Evolutionary conservation across 352 stramenopile species (phyloP).

Genomic region (Globisporangium echinulatum): DNA sequence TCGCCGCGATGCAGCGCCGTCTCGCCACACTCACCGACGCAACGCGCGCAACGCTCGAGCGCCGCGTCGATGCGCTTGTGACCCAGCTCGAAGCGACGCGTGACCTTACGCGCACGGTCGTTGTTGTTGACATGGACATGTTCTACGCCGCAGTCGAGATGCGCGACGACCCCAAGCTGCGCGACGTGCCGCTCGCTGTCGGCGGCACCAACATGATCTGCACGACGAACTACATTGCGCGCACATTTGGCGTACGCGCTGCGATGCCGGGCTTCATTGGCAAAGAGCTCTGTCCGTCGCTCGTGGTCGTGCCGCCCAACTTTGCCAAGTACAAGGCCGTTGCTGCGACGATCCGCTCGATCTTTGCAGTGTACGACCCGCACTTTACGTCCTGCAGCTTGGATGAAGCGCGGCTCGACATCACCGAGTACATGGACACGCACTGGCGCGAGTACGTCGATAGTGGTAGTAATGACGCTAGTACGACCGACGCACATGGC

Average conservation of each 20-base stretch:
- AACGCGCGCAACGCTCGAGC: slow-evolving; percentile 22
- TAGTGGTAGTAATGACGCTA: not conserved
- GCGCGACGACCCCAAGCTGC: slow-evolving; percentile 84
- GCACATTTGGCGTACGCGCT: slow-evolving; percentile 91
- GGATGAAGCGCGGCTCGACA: slow-evolving; percentile 94
- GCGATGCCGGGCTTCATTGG: slow-evolving; percentile 97
- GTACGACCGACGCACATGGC: too few relatives aligned
- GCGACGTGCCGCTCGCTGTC: slow-evolving; percentile 88
- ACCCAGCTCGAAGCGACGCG: slow-evolving; percentile 48
- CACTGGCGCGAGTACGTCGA: slow-evolving; percentile 47
- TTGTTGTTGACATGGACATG: slow-evolving; percentile 96
- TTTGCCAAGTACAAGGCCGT: slow-evolving; percentile 90
- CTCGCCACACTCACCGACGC: slow-evolving; percentile 45
- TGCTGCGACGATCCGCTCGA: slow-evolving; percentile 51
- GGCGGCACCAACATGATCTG: slow-evolving; percentile 92
- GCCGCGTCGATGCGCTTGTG: slow-evolving; percentile 35
- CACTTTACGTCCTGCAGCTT: slow-evolving; percentile 88
- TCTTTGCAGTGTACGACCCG: slow-evolving; percentile 93
- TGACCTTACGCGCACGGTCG: slow-evolving; percentile 63
- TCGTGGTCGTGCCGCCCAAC: slow-evolving; percentile 90
- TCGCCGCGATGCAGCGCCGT: slow-evolving; percentile 63
- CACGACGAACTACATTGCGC: slow-evolving; percentile 94
- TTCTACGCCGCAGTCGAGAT: slow-evolving; percentile 97
- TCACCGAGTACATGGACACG: slow-evolving; percentile 83
- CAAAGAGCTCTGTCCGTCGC: slow-evolving; percentile 90